Base-by-base conservation (phyloP, 1,139 yeast genomes). In the Blastobotrys illinoisensis region DNA sequence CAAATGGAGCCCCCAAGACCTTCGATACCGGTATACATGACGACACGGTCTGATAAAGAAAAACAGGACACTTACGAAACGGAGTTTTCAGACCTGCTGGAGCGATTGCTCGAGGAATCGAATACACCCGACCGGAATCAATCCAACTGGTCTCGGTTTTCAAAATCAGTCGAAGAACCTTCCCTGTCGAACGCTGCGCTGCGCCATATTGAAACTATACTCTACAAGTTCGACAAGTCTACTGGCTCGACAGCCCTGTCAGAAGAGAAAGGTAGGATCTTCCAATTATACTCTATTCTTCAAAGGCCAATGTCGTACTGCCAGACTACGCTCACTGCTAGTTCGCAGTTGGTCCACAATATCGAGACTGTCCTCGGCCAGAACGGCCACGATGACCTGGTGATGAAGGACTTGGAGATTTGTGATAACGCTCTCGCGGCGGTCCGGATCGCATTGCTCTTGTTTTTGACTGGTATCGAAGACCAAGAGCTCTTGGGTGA, bases 61-160 rank as follows among this genome's bases (percentile, higher is more conserved):
- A 47, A 32, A 16, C 45, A 36, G 5, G 54, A 51, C 23, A 48
- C 44, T 18, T 50, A 50, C 2, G 54, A 51, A 28, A 51, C 47
- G 5, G 51, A 51, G 16, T 51, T 51, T 48, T 47, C 48, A 9
- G 54, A 51, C 19, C 48, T 51, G 32, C 28, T 51, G n/a, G 14
- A 44, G 9, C 44, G n/a, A 19, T 19, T 51, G n/a, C 36, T 51
- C 13, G 48, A 44, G 23, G 47, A 47, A n/a, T 28, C 50, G 1
- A 9, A 16, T n/a, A n/a, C n/a, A 9, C 19, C 45, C 13, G n/a
- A 21, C 2, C 7, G 43, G 14, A 18, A 16, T 9, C 46, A 44
- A 11, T 20, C 46, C n/a, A 32, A 32, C 16, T 32, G 40, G 40
- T 14, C 40, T 16, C 46, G 23, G 23, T 44, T 3, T 16, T 28